Evolutionary conservation across 1,284 basidiomycete species (phyloP), one percentile per base, ranked within the genome.

Genomic region (Athelia psychrophila): DNA sequence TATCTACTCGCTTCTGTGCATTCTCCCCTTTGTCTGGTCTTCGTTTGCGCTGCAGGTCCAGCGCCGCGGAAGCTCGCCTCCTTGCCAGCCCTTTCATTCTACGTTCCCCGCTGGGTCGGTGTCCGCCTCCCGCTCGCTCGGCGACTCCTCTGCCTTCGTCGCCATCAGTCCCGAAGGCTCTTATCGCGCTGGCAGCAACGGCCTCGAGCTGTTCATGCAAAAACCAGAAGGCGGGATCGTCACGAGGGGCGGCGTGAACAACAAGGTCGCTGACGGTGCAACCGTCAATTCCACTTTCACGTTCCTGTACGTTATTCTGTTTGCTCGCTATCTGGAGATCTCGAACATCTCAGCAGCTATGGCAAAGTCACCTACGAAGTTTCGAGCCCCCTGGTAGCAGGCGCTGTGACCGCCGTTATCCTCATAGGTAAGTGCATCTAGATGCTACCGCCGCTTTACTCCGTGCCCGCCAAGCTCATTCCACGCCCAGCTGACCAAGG

Each of bases 211-310:
- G 27, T 71, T 61, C 49, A 53, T 77, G 42, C 54, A 65, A 44
- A 68, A 60, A 54, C 74, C 75, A 3, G 35, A 55, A 3, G 70
- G 69, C 2, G 51, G 48, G 20, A 60, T 75, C 20, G 59, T 58
- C 16, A 69, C 61, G 12, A 59, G 66, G 24, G 61, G 63, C n/a
- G 64, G 65, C 27, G 61, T 66, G 30, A 77, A 77, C 54, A 60
- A 68, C 58, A 63, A 65, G 47, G 51, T 73, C 13, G 70, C 67
- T 1, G 63, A 67, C 15, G 75, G 73, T 12, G 70, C 75, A 0
- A 77, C 74, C 2, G 58, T 77, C 32, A 77, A 77, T 53, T 74
- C 73, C 9, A 77, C 75, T 2, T 73, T 73, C 53, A 58, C 57
- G 4, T 46, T 74, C 2, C 55, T 61, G 73, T 75, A 49, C 50